Percentiles rank a stretch among this genome's conserved stretches.
Conservation (phyloP, 2,329 filamentous ascomycete genomes). For the Claviceps paspali region DNA sequence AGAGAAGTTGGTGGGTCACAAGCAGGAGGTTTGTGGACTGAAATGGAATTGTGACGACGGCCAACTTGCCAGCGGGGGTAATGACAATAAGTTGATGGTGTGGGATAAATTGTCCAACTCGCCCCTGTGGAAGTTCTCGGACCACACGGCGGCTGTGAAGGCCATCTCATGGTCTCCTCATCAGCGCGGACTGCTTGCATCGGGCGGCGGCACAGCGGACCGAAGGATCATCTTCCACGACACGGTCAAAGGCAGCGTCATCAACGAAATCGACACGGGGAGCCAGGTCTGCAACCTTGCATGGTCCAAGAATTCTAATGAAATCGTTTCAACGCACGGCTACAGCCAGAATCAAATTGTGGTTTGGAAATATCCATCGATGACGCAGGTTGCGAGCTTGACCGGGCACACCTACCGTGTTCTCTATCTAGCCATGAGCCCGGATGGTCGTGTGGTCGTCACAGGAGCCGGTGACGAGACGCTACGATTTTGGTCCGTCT, state of each 20-base stretch:
- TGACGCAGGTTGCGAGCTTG: conserved; percentile 90
- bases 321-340: conserved; percentile 92
- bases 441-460: conserved; percentile 83
- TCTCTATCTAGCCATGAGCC: conserved; percentile 92
- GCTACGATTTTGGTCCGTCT: conserved; percentile 90
- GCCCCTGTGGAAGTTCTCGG: conserved; percentile 83
- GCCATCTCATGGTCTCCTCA: conserved; percentile 97
- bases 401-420: conserved; percentile 96
- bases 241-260: conserved; percentile 63
- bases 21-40: conserved; percentile 92
- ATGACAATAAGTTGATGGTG: conserved; percentile 97
- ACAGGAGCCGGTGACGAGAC: conserved; percentile 96
- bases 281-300: conserved; percentile 98
- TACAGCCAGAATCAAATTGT: conserved; percentile 98
- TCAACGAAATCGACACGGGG: conserved; percentile 87
- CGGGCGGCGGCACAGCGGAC: conserved; percentile 89
- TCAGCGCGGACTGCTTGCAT: conserved; percentile 84
- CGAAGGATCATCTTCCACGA: conserved; percentile 97
- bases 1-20: conserved; percentile 77
- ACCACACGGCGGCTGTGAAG: conserved; percentile 92
- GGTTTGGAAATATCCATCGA: conserved; percentile 97
- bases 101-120: conserved; percentile 95
- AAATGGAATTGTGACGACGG: conserved; percentile 96
- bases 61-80: conserved; percentile 87
- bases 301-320: conserved; percentile 95